These are phyloP conservation scores for Salvia rosmarinus DNA, from an alignment of 257 asterid species.

Conservation along the genomic window DNA sequence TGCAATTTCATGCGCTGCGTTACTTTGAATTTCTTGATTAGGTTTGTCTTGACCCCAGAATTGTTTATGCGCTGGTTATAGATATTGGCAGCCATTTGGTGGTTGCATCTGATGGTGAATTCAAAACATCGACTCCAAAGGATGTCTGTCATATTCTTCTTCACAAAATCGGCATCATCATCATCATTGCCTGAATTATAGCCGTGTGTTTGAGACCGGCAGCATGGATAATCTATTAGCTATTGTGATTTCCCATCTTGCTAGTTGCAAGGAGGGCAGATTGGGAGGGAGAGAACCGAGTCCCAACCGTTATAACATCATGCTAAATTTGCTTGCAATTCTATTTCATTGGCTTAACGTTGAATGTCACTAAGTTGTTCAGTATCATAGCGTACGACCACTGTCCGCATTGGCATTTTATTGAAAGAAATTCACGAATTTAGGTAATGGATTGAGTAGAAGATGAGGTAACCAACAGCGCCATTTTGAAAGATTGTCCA, in stretches of 20 bases:
- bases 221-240: constrained; percentile 77
- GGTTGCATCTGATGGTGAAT: constrained; percentile 75
- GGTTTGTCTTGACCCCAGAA: background rate
- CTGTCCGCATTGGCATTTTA: background rate
- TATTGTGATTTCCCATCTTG: constrained; percentile 45
- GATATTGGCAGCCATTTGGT: constrained; percentile 63
- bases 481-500: constrained; percentile 1
- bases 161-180: constrained; percentile 22
- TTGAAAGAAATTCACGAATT: background rate
- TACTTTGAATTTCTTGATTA: too few species aligned
- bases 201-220: constrained; percentile 53
- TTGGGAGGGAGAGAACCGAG: background rate
- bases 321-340: too few species aligned
- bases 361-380: too few species aligned
- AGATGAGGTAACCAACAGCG: background rate
- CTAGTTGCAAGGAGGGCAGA: background rate
- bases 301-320: background rate
- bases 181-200: constrained; percentile 53
- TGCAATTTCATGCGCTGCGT: background rate
- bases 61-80: constrained; percentile 25
- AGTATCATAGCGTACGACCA: too few species aligned
- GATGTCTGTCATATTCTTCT: constrained; percentile 55
- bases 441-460: background rate
- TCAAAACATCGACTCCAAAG: constrained; percentile 59
- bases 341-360: too few species aligned